Evolutionary conservation across 2,329 filamentous ascomycete genomes (phyloP).

Genomic region (Claviceps digitariae): DNA sequence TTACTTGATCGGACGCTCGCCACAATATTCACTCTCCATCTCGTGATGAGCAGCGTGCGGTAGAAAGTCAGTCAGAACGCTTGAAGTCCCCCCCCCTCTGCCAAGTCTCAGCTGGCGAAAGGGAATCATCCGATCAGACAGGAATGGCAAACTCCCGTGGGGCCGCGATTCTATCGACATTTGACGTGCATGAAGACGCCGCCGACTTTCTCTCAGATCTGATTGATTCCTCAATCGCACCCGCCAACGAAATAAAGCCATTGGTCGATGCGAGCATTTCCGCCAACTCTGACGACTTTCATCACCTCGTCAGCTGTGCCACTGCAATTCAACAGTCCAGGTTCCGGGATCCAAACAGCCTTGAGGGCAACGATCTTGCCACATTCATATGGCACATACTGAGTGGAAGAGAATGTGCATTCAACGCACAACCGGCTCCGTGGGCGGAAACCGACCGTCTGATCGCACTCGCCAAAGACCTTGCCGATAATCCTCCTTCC

Average conservation of each 20-base stretch:
- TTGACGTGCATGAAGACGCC: slow-evolving; percentile 19
- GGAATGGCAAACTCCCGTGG: slow-evolving; percentile 2
- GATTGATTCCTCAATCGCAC: slow-evolving; percentile 14
- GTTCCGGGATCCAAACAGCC: slow-evolving; percentile 6
- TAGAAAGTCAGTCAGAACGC: not conserved
- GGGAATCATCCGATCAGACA: not conserved
- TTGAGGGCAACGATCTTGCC: slow-evolving; percentile 22
- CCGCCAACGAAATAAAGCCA: slow-evolving; percentile 13
- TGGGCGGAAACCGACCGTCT: slow-evolving; percentile 24
- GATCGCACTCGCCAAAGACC: slow-evolving; percentile 17
- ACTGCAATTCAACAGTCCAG: slow-evolving; percentile 13
- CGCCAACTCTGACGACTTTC: slow-evolving; percentile 21
- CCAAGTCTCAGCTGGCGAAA: not conserved
- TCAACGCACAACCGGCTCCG: slow-evolving; percentile 7
- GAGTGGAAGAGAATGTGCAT: slow-evolving; percentile 3
- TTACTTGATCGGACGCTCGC: not conserved
- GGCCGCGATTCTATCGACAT: slow-evolving; percentile 10
- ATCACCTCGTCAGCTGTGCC: slow-evolving; percentile 21
- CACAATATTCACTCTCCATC: not conserved
- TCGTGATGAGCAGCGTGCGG: not conserved
- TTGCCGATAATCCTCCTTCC: slow-evolving; percentile 13
- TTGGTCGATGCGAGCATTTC: slow-evolving; percentile 19
- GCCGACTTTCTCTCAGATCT: slow-evolving; percentile 19
- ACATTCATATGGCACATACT: slow-evolving; percentile 17
- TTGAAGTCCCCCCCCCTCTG: not conserved